phyloP scores from a whole-genome alignment of 129 eudicot species.

The Arctium minus region DNA sequence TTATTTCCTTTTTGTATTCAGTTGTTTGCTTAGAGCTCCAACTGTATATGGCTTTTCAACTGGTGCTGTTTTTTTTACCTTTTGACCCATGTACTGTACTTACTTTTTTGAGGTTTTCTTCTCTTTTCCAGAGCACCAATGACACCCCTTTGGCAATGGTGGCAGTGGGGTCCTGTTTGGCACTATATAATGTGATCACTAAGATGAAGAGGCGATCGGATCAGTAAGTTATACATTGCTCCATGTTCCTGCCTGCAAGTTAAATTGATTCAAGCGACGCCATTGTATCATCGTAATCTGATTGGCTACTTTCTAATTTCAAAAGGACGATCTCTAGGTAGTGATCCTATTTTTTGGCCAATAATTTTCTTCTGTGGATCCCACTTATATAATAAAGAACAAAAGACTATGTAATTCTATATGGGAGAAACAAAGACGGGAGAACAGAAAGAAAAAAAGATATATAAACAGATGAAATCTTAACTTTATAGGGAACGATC shows the following conservation, averaged over 20 bases:
- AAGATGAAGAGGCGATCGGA: slow-evolving; percentile 33
- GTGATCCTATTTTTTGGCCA: neutral
- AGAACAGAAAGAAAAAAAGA: neutral
- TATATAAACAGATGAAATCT: neutral
- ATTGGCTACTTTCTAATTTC: neutral
- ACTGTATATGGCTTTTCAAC: neutral
- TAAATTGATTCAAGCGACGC: neutral
- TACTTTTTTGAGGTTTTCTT: neutral
- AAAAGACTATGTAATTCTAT: neutral
- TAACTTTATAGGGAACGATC: neutral
- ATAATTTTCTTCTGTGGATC: neutral
- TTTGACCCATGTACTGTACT: neutral
- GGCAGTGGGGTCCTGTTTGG: slow-evolving; percentile 40
- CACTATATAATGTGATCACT: slow-evolving; percentile 25
- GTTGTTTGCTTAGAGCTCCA: neutral
- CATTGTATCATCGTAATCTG: neutral
- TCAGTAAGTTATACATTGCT: slow-evolving; percentile 42
- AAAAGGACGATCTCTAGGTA: neutral
- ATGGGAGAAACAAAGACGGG: neutral
- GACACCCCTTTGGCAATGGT: slow-evolving; percentile 70
- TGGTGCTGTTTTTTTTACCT: neutral
- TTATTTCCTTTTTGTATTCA: neutral
- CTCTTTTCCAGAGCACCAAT: slow-evolving; percentile 60
- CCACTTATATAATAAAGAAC: neutral
- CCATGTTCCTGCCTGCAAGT: neutral